Evolutionary conservation across 164 flowering plant species (phyloP), one percentile per base, ranked within the genome.

Genomic region (Nelumbo lutea): DNA sequence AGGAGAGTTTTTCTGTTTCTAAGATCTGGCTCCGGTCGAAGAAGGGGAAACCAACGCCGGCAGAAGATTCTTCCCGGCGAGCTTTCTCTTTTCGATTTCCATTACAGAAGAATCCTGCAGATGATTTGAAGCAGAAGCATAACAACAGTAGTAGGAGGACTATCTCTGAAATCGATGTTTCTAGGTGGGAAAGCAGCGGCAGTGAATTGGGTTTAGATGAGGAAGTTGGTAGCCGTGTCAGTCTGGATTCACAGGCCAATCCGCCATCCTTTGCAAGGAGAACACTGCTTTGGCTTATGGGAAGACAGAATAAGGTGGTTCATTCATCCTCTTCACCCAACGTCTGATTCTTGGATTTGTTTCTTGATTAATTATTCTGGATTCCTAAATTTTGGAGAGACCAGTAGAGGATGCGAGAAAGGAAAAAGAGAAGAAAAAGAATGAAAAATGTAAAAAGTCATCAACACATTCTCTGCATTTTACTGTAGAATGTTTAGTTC

Each of bases 1-100:
- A 68, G 59, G 97, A 91, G 70, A 86, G 96, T 79, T 90, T 89
- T 50, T 90, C 98, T 0, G 59, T 89, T 39, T 91, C 98, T 2
- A 89, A 89, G 78, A 91, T 89, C 40, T 94, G 97, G 98, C 84
- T 85, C 6, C 72, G 88, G 60, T 83, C 83, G 6, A 83, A 80
- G 84, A 82, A 79, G 74, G 87, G 85, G 27, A 77, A 73, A 72
- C 68, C 71, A 2, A 68, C 70, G 47, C 15, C 69, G 4, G 59
- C 65, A 0, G 78, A n/a, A 47, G 83, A 80, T 66, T 67, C 88
- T 1, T 83, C 87, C 2, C 81, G 91, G 46, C 59, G 93, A 67
- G 88, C 96, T 0, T 83, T 84, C 55, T 90, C 98, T 0, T 84
- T 85, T 66, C 75, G 91, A 43, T 84, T 88, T 47, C 89, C 90